Base-by-base conservation (phyloP, 768 basidiomycete genomes). In the Russula sp. region DNA sequence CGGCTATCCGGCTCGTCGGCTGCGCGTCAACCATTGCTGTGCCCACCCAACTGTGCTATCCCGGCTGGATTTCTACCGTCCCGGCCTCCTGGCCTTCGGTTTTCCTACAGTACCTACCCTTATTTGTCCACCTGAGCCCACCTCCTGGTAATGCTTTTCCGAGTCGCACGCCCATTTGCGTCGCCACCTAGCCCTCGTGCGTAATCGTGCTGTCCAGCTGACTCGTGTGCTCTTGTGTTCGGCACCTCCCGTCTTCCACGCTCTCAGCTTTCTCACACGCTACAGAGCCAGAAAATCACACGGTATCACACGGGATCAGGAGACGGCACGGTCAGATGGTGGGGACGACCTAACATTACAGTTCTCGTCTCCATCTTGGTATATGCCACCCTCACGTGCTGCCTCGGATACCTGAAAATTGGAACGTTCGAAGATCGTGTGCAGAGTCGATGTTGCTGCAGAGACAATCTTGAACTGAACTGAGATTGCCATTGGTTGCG, bases 191-290 rank as follows among this genome's bases (percentile, higher is more conserved):
- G 51, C 32, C 20, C n/a, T 2, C 25, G 25, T 42, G 35, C 29
- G 34, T 35, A 22, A 8, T 22, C 42, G 22, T 42, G 29, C 29
- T 11, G 29, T n/a, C 53, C 62, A 63, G 46, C 62, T 63, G 62
- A 63, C 58, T 22, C n/a, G n/a, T 22, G 38, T 38, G 9, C 34
- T 34, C 29, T n/a, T 11, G 50, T 42, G 18, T 43, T 47, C 39
- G 43, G 43, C 36, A 46, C n/a, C 29, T 47, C 25, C 25, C n/a
- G 16, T 41, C 56, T 52, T 43, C 22, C 29, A 29, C 46, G 9
- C 49, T 29, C 48, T 25, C 42, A 46, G 35, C 45, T 13, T 29
- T n/a, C 25, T 14, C 41, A 34, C 36, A 9, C 34, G 20, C 47
- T 13, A n/a, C 35, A 43, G 34, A 22, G 41, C 35, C 34, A 36